Conservation (phyloP, 768 basidiomycete genomes). For the Saitozyma sp. region DNA sequence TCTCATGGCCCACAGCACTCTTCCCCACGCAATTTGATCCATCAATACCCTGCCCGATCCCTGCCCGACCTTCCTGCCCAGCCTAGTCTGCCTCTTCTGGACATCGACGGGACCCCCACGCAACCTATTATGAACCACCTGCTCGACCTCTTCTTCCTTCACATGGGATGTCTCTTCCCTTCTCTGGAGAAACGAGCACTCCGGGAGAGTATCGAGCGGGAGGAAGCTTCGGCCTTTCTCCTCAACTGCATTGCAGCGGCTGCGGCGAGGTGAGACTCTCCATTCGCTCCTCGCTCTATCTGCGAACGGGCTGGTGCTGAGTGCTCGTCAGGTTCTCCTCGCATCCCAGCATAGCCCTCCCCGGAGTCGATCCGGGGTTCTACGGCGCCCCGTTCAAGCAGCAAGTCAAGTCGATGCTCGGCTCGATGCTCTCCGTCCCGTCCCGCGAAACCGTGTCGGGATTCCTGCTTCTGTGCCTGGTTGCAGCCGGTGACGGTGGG, state of each 20-base stretch:
- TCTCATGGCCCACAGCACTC: slow-evolving; percentile 5
- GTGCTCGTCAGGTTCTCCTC: slow-evolving; percentile 31
- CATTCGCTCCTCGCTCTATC: neutral
- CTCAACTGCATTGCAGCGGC: slow-evolving; percentile 29
- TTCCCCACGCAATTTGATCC: neutral
- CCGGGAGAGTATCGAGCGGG: slow-evolving; percentile 14
- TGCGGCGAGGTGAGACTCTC: slow-evolving; percentile 26
- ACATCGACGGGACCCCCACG: slow-evolving; percentile 19
- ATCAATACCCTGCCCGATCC: neutral
- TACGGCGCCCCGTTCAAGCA: slow-evolving; percentile 33
- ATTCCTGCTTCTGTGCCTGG: slow-evolving; percentile 23
- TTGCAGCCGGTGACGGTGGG: slow-evolving; percentile 11
- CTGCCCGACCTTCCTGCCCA: neutral
- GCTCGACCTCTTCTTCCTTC: slow-evolving; percentile 27
- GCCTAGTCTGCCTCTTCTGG: slow-evolving; percentile 7
- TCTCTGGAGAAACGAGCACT: slow-evolving; percentile 19
- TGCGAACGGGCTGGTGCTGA: neutral
- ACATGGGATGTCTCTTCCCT: slow-evolving; percentile 36
- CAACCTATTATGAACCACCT: slow-evolving; percentile 25
- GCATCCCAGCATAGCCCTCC: slow-evolving; percentile 22
- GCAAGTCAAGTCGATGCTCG: slow-evolving; percentile 32
- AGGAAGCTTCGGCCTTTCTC: slow-evolving; percentile 27
- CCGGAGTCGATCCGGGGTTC: slow-evolving; percentile 13
- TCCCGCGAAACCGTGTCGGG: slow-evolving; percentile 24
- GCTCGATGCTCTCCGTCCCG: slow-evolving; percentile 35